These are phyloP conservation scores for Diospyros lotus DNA, from an alignment of 148 eudicot genomes.

Conservation along the genomic window DNA sequence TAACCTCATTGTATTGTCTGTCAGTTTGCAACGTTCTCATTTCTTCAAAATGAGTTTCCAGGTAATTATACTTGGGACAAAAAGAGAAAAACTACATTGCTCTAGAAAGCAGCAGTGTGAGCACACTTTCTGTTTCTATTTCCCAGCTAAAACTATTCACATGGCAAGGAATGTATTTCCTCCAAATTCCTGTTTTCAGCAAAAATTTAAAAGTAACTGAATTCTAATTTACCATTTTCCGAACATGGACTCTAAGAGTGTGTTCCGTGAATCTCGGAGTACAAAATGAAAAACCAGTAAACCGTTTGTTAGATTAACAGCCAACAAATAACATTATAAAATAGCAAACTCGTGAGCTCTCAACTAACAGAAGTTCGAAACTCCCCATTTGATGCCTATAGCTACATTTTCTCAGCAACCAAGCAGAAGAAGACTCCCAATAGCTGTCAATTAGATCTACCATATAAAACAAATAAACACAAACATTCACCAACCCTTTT, in stretches of 20 bases:
- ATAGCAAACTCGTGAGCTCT: neutral
- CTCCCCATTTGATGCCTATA: neutral
- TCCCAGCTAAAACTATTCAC: too few species aligned
- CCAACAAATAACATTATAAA: neutral
- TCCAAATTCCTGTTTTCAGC: neutral
- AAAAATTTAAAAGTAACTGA: neutral
- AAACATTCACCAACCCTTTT: slow-evolving; percentile 48
- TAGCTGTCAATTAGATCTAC: neutral
- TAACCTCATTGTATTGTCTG: too few species aligned
- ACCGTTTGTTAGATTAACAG: neutral
- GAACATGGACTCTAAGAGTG: neutral
- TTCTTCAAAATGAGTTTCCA: too few species aligned
- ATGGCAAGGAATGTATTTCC: neutral
- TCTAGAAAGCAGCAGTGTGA: too few species aligned
- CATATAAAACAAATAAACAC: too few species aligned
- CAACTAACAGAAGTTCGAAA: neutral
- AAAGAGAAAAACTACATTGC: too few species aligned
- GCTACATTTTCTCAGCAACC: slow-evolving; percentile 7
- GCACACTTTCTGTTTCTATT: too few species aligned
- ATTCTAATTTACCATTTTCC: too few species aligned
- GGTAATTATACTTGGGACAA: too few species aligned
- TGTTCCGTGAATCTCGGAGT: neutral
- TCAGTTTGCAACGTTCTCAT: too few species aligned
- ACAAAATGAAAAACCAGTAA: neutral
- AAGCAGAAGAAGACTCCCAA: neutral